Evolutionary conservation across 169 alveolate genomes (phyloP), one percentile per base, ranked within the genome.

Genomic region (Cyclospora cayetanensis): DNA sequence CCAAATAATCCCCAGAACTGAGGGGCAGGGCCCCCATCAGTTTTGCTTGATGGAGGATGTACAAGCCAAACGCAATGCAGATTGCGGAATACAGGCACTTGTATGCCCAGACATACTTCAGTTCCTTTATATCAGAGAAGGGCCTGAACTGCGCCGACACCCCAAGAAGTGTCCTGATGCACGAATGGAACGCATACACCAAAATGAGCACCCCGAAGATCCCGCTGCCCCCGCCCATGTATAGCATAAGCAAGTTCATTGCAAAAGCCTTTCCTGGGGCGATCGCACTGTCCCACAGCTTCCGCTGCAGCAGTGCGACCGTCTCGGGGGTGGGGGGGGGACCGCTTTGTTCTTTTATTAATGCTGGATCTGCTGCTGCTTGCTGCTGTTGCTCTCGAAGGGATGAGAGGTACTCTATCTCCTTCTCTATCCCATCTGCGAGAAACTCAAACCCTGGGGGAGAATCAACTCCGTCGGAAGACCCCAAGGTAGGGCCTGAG

Each of bases 331-430:
- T n/a, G 18, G 29, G 46, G 5, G 15, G 76, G 18, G 76, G 39
- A 11, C 43, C 76, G n/a, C 43, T 41, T 65, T 35, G 43, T 65
- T 35, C 39, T 65, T 35, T 18, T 65, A 41, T 20, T 65, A 2
- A 4, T 65, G 76, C 39, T 65, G 76, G 18, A 7, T 35, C 41
- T 25, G 76, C 31, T 70, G 46, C 52, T 37, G 82, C 82, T 53
- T 70, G 82, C 82, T 70, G 82, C 82, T 70, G 82, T 53, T 70
- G 82, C 82, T 70, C 37, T 4, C 46, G 46, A 34, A 31, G 82
- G 5, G 82, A 27, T 2, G 46, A 25, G 4, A 70, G 52, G 25
- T 4, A 70, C 82, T 70, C 82, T 27, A 5, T 31, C 82, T 70
- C 82, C 9, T 31, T 27, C 82, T 70, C 37, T 34, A 70, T 4